These are phyloP conservation scores for Vigna trinervia DNA, from an alignment of 306 rosid species.

Conservation along the genomic window DNA sequence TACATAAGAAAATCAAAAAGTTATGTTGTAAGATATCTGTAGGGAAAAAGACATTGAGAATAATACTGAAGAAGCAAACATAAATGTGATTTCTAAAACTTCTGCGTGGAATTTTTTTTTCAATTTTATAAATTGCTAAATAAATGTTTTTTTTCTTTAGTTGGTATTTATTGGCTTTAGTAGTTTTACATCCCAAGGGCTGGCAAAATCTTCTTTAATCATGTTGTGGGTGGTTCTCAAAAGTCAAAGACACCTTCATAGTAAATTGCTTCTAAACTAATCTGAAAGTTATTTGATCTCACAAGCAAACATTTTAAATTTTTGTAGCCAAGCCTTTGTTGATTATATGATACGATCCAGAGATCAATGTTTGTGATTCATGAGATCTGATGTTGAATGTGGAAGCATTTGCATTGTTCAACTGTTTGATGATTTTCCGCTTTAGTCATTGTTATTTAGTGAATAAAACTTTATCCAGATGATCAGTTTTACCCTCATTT, in stretches of 20 bases:
- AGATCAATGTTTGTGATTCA: slow-evolving; percentile 17
- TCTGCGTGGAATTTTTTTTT: slow-evolving; percentile 3
- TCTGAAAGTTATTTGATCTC: slow-evolving; percentile 12
- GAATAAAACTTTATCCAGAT: neutral
- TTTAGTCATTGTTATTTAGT: slow-evolving; percentile 29
- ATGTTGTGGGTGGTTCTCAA: slow-evolving; percentile 20
- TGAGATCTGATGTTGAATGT: slow-evolving; percentile 5
- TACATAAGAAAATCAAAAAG: no score
- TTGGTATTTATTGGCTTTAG: neutral
- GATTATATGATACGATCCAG: slow-evolving; percentile 3
- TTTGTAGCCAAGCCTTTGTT: slow-evolving; percentile 3
- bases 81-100: slow-evolving; percentile 9
- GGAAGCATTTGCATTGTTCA: slow-evolving; percentile 26
- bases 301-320: slow-evolving; percentile 1
- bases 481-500: slow-evolving; percentile 8
- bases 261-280: neutral
- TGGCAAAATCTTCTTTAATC: slow-evolving; percentile 6
- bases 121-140: neutral
- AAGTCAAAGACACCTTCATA: slow-evolving; percentile 10
- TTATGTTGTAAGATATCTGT: no score
- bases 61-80: no score
- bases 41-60: no score
- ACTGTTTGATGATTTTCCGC: slow-evolving; percentile 23
- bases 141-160: neutral
- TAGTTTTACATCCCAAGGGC: slow-evolving; percentile 6